These are phyloP conservation scores for Mychonastes homosphaera DNA, from an alignment of 139 green algal genomes.

Conservation along the genomic window DNA sequence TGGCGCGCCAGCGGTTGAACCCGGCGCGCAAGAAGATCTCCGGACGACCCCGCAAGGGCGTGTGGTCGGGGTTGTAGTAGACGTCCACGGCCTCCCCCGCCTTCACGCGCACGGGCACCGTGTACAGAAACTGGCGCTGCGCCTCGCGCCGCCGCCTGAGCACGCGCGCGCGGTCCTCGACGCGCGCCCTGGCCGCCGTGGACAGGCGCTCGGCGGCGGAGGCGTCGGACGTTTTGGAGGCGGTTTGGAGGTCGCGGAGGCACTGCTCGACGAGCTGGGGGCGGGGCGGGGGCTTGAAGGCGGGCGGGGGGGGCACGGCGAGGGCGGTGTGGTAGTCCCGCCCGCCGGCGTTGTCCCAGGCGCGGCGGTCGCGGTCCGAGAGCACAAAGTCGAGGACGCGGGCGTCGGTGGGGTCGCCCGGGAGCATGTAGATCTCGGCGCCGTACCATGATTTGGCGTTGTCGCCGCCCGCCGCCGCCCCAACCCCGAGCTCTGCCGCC, in stretches of 20 bases:
- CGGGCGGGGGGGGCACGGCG: not conserved
- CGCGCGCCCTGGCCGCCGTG: not conserved
- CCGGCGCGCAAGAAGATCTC: constrained; percentile 65
- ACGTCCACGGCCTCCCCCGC: constrained; percentile 45
- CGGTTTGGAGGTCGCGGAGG: too few species aligned
- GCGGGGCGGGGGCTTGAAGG: not conserved
- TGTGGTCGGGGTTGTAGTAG: constrained; percentile 89
- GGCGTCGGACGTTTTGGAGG: not conserved
- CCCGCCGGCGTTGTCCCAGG: too few species aligned
- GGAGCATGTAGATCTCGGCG: constrained; percentile 40
- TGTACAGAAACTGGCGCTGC: constrained; percentile 69
- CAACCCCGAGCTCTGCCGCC: too few species aligned
- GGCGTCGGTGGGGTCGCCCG: constrained; percentile 35
- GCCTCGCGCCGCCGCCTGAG: constrained; percentile 38
- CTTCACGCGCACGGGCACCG: constrained; percentile 42
- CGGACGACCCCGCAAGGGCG: constrained; percentile 57
- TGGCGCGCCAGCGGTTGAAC: constrained; percentile 73
- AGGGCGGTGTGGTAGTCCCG: too few species aligned
- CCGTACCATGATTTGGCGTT: constrained; percentile 36
- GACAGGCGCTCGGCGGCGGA: not conserved
- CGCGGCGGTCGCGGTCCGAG: not conserved
- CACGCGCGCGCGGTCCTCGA: constrained; percentile 17
- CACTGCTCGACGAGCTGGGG: not conserved
- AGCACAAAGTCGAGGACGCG: constrained; percentile 72
- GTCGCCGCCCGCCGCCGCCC: not conserved